These are phyloP conservation scores for Podila minutissima DNA, from an alignment of 192 early-diverging fungal species.

Conservation along the genomic window DNA sequence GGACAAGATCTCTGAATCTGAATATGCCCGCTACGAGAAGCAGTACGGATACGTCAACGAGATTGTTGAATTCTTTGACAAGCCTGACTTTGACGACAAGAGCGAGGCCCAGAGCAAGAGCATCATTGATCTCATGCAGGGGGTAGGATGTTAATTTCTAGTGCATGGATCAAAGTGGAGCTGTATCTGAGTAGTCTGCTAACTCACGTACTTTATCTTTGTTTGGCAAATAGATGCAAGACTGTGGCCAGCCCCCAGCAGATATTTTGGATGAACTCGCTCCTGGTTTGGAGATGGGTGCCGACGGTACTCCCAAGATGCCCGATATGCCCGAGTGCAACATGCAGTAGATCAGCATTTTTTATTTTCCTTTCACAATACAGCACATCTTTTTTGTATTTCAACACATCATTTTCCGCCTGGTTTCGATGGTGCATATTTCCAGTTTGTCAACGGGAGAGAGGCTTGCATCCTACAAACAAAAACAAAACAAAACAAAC, in stretches of 20 bases:
- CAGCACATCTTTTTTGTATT: too few relatives aligned
- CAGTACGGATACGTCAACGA: conserved; percentile 82
- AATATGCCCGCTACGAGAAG: conserved; percentile 79
- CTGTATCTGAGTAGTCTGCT: not conserved
- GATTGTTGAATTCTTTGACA: conserved; percentile 88
- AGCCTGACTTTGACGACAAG: conserved; percentile 70
- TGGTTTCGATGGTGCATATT: too few relatives aligned
- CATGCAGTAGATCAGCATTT: conserved; percentile 40
- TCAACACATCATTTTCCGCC: too few relatives aligned
- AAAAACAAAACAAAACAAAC: not conserved
- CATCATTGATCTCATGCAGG: conserved; percentile 93
- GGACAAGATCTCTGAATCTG: conserved; percentile 70
- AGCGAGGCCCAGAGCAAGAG: conserved; percentile 73
- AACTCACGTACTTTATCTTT: conserved; percentile 4
- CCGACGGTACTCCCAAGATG: conserved; percentile 62
- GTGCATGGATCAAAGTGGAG: not conserved
- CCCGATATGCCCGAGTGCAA: conserved; percentile 63
- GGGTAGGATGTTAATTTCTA: conserved; percentile 59
- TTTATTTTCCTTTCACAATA: not conserved
- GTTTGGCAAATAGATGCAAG: conserved; percentile 83
- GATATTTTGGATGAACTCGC: conserved; percentile 90
- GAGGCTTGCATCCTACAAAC: too few relatives aligned
- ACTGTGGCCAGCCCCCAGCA: conserved; percentile 93
- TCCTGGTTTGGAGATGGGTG: conserved; percentile 88
- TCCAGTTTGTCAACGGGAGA: too few relatives aligned